A percentile compares a stretch with the other conserved stretches of the same genome.
Evolutionary conservation across 305 asterid species (phyloP).

Genomic region (Fraxinus greggii): DNA sequence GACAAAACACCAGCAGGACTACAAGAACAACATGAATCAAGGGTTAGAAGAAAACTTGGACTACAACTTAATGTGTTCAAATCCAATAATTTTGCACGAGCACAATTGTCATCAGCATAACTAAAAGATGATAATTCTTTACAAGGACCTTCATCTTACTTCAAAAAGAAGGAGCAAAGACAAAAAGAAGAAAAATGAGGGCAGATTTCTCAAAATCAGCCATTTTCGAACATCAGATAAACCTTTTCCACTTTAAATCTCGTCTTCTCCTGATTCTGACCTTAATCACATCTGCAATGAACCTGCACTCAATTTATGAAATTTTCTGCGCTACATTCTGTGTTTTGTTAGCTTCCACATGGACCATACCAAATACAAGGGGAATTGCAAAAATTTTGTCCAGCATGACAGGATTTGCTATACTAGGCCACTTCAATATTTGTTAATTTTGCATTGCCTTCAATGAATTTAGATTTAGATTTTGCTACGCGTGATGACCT

Average conservation of each 20-base stretch:
- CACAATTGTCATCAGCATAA: constrained; percentile 34
- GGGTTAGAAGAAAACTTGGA: constrained; percentile 18
- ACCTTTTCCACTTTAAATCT: constrained; percentile 13
- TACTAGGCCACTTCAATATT: constrained; percentile 65
- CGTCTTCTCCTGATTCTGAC: constrained; percentile 16
- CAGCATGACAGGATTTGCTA: neutral
- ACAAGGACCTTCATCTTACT: constrained; percentile 37
- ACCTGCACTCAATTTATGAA: constrained; percentile 24
- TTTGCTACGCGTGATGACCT: constrained; percentile 25
- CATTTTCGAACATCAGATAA: constrained; percentile 16
- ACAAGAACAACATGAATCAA: constrained; percentile 11
- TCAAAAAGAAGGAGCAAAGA: constrained; percentile 24
- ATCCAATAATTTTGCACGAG: constrained; percentile 32
- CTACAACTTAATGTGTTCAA: constrained; percentile 26
- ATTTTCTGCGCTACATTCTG: constrained; percentile 26
- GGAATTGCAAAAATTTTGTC: constrained; percentile 16
- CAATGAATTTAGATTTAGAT: constrained; percentile 35
- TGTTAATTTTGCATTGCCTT: constrained; percentile 41
- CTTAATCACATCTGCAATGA: constrained; percentile 24
- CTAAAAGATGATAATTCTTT: constrained; percentile 38
- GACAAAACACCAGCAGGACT: neutral
- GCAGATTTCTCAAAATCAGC: constrained; percentile 24
- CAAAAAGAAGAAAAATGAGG: constrained; percentile 18
- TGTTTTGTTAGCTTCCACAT: constrained; percentile 20
- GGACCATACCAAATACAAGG: constrained; percentile 17